These are phyloP conservation scores for Salix exigua DNA, from an alignment of 345 rosid genomes.

Conservation along the genomic window DNA sequence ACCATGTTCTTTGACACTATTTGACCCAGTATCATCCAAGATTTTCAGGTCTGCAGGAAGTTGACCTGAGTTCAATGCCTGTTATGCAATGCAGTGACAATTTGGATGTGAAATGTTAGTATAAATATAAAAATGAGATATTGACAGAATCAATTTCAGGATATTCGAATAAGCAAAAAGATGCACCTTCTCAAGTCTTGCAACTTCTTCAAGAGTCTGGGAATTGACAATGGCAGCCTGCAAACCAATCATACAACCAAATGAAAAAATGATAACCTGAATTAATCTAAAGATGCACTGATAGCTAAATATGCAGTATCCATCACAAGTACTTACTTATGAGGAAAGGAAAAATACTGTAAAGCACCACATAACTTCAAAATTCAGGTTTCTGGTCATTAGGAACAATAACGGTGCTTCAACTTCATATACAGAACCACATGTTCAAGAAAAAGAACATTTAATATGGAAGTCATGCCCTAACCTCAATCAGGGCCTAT, in stretches of 20 bases:
- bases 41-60: conserved; percentile 77
- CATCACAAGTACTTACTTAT: not conserved
- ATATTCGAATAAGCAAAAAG: not conserved
- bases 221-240: conserved; percentile 99
- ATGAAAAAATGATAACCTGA: not conserved
- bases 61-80: conserved; percentile 93
- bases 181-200: conserved; percentile 87
- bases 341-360: not conserved
- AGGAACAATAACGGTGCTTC: not conserved
- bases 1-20: conserved; percentile 34
- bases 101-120: conserved; percentile 17
- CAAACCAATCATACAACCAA: conserved; percentile 23
- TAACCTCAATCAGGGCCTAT: not conserved
- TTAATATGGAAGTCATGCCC: not conserved
- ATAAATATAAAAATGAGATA: conserved; percentile 5
- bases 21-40: conserved; percentile 35
- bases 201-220: conserved; percentile 98
- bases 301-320: not conserved
- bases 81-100: conserved; percentile 28
- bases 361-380: not conserved
- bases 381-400: not conserved
- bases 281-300: not conserved
- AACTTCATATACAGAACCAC: not conserved
- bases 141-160: not conserved
- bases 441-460: not conserved